Evolutionary conservation across 495 filamentous ascomycete species (phyloP), one percentile per base, ranked within the genome.

Genomic region (Sordaria brevicollis): DNA sequence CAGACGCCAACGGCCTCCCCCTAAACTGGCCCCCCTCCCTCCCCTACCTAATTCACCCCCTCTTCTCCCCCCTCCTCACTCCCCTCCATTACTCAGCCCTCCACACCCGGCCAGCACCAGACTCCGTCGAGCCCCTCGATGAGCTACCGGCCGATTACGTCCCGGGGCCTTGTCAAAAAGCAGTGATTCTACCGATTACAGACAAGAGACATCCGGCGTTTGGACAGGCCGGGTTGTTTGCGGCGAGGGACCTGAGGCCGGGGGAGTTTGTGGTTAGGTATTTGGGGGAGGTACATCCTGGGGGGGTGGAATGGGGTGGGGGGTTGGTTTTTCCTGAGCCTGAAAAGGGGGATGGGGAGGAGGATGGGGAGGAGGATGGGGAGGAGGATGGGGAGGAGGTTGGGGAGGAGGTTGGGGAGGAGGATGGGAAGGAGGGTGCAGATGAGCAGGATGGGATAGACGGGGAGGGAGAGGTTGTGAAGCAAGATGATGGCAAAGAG

Each of bases 211-310:
- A 93, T 71, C 91, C 91, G 1, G 90, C 91, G 3, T 66, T 79
- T 73, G 85, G 85, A 35, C 91, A 93, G 76, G 75, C 74, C 49
- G 91, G 91, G 0, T 84, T 93, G 34, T 91, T 92, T 74, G 89
- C 91, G 6, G 77, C 85, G 3, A 80, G 79, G 10, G 76, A 84
- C 66, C 83, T 93, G 5, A 71, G 75, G 21, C 87, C 91, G 0
- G 85, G 83, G 35, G 78, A 82, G 2, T 82, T 90, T 41, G 84
- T 93, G 57, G 71, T 91, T 6, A 84, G 86, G n/a, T 93, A 93
- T 73, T 77, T 90, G 6, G 91, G 91, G 9, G 81, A 83, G 38
- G 78, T 89, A 13, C 90, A 92, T 76, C 69, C 73, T 17, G 80
- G 83, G 1, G 49, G 25, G 2, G 49, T 15, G 49, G 49, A 57